Base-by-base conservation (phyloP, 1,139 yeast genomes). In the Taphrina wiesneri region DNA sequence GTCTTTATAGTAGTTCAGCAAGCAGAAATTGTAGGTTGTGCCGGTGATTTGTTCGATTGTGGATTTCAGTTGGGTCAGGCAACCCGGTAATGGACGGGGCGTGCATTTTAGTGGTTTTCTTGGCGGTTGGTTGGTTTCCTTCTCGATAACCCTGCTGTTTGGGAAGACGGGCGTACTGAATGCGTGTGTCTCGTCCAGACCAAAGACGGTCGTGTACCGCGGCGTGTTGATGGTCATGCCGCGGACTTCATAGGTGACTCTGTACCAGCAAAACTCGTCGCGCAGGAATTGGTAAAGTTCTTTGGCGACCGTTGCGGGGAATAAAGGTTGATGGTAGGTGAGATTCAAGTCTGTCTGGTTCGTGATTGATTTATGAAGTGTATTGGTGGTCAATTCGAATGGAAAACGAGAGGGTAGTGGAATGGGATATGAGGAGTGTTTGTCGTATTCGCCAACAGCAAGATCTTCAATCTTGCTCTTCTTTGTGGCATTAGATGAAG, bases 171-270 rank as follows among this genome's bases (percentile, higher is more conserved):
- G 46, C 6, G 41, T 21, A 17, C 28, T 34, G 28, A 63, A 63
- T 17, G 7, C 26, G 36, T 49, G 57, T n/a, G 66, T 56, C 3
- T 56, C 62, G 43, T 63, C 66, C 15, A 63, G 46, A 7, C 66
- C 66, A 49, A 63, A 63, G 34, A 63, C 66, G 25, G 63, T 47
- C 11, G 66, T 63, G 28, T 28, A 63, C 25, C 66, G 63, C 3
- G 66, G 66, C 21, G 66, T 63, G 30, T 56, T 63, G 62, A 63
- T 51, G 47, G 59, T 56, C 57, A 56, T 47, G 19, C 53, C 53
- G 23, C 59, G 63, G 51, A 56, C 63, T 28, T 56, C 47, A 17
- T 63, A 63, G 28, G 56, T 56, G 52, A 63, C 66, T 7, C 63
- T 23, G 43, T 63, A 63, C 66, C 66, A 63, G 25, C 63, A 62